These are phyloP conservation scores for Rhamnella rubrinervis DNA, from an alignment of 331 rosid genomes.

Conservation along the genomic window DNA sequence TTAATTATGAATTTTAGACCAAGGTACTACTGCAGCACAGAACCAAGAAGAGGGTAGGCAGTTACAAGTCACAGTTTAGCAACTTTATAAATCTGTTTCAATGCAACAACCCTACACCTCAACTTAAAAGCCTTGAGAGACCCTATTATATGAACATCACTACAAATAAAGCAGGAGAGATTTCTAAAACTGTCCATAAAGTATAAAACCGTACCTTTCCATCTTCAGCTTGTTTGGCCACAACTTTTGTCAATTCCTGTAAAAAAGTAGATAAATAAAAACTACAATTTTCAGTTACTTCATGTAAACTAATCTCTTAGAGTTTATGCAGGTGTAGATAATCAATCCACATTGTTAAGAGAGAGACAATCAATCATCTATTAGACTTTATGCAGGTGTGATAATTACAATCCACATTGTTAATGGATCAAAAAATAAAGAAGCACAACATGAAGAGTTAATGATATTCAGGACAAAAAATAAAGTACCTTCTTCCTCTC, in stretches of 20 bases:
- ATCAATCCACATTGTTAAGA: too few relatives aligned
- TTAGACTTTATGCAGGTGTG: too few relatives aligned
- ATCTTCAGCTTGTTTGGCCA: slow-evolving; percentile 88
- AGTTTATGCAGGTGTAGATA: too few relatives aligned
- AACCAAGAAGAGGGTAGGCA: neutral
- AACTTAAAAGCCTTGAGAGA: neutral
- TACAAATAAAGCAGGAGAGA: slow-evolving; percentile 14
- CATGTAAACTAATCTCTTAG: neutral
- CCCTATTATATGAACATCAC: neutral
- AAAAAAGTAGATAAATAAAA: slow-evolving; percentile 2
- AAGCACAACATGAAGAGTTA: slow-evolving; percentile 1
- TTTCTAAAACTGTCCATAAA: slow-evolving; percentile 11
- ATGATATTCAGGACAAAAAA: slow-evolving; percentile 20
- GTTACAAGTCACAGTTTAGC: neutral
- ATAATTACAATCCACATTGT: too few relatives aligned
- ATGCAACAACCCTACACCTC: neutral
- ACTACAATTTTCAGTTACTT: neutral
- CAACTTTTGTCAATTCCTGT: slow-evolving; percentile 86
- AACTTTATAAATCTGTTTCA: neutral
- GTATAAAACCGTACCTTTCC: slow-evolving; percentile 67
- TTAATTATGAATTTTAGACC: neutral
- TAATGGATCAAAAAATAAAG: neutral
- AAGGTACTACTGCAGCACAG: neutral
- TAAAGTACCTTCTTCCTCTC: slow-evolving; percentile 86
- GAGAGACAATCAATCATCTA: too few relatives aligned